Conservation (phyloP, 169 alveolate species). For the Cystoisospora suis region DNA sequence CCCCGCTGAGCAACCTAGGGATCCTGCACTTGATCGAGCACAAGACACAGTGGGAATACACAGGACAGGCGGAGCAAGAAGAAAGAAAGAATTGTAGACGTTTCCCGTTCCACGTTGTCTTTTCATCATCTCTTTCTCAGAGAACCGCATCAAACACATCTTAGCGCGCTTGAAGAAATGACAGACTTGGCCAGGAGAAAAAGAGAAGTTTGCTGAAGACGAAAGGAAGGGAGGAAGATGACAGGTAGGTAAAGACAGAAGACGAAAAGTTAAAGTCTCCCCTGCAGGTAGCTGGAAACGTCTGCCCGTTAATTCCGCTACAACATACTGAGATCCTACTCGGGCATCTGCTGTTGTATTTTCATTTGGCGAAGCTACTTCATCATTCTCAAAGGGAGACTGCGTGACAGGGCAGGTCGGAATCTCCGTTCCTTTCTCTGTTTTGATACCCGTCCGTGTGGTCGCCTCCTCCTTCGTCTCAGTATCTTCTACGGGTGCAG, state of each 20-base stretch:
- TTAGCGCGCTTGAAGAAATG: not conserved
- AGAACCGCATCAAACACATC: conserved; percentile 24
- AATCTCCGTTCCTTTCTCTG: too few relatives aligned
- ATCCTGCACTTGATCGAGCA: too few relatives aligned
- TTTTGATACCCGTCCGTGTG: too few relatives aligned
- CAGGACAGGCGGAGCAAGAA: too few relatives aligned
- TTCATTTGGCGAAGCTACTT: not conserved
- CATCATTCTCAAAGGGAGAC: too few relatives aligned
- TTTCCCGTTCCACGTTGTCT: not conserved
- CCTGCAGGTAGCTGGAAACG: not conserved
- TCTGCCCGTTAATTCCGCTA: not conserved
- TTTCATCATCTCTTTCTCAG: not conserved
- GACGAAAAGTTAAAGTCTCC: not conserved
- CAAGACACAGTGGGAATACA: too few relatives aligned
- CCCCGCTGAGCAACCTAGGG: too few relatives aligned
- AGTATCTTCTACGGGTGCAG: not conserved
- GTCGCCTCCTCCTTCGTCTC: not conserved
- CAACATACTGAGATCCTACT: not conserved
- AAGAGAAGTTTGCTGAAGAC: not conserved
- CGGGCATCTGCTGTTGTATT: not conserved
- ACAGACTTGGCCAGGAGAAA: not conserved
- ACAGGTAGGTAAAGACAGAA: not conserved
- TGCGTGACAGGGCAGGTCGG: too few relatives aligned
- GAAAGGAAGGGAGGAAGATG: not conserved
- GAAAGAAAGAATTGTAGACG: too few relatives aligned